phyloP scores from a whole-genome alignment of 768 basidiomycete genomes.

The Astraeus odoratus region DNA sequence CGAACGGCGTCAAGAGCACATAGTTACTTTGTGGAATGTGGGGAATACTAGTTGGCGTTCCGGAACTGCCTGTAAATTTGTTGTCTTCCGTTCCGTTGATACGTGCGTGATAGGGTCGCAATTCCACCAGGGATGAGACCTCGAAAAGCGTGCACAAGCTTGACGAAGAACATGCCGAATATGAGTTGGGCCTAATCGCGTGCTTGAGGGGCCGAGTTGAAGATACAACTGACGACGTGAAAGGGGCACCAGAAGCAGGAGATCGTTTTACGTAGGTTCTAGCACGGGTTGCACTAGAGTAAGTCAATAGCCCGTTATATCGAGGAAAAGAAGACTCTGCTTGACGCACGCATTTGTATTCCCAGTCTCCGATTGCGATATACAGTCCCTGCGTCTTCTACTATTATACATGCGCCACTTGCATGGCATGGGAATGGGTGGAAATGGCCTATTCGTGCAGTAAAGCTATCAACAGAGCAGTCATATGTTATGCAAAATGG shows the following conservation, averaged over 20 bases:
- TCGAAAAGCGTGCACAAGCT: conserved; percentile 35
- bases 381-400: conserved; percentile 41
- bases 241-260: no score
- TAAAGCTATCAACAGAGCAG: conserved; percentile 48
- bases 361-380: conserved; percentile 56
- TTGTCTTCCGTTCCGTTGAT: no score
- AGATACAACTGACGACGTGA: conserved; percentile 49
- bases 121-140: conserved; percentile 27
- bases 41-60: no score
- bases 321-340: neutral
- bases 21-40: no score
- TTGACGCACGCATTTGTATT: conserved; percentile 43
- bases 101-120: no score
- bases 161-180: conserved; percentile 42
- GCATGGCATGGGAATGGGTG: conserved; percentile 40
- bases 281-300: neutral
- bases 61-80: no score
- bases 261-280: neutral
- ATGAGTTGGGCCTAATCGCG: conserved; percentile 37
- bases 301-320: neutral
- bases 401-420: conserved; percentile 34
- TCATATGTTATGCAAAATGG: conserved; percentile 38
- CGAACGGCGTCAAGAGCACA: no score
- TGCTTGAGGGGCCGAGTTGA: conserved; percentile 40
- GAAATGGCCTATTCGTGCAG: conserved; percentile 39